Base-by-base conservation (phyloP, 805 yeast species). In the Metschnikowia dekortorum region DNA sequence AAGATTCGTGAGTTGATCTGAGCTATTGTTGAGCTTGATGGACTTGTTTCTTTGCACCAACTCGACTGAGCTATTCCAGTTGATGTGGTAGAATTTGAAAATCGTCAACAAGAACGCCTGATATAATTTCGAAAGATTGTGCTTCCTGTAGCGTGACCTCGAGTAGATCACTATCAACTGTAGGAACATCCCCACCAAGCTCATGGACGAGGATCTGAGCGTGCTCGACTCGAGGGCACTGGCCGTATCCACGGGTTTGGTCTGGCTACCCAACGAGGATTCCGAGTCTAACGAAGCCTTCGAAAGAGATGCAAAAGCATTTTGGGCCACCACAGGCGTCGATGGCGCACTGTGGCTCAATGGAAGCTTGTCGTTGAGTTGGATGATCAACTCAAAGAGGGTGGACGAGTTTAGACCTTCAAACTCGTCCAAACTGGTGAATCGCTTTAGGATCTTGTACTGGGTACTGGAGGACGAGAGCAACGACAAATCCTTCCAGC, bases 281-380 rank as follows among this genome's bases (percentile, higher is more conserved):
- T 49, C 41, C n/a, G 48, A 44, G 18, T 50, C 56, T 2, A 51
- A 43, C 2, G 56, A 55, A 5, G 47, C 38, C 16, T 46, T 50
- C 4, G 56, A 46, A 18, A 46, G 45, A n/a, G 56, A 30, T 4
- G 49, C 41, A 22, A 53, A 53, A 1, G 50, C 16, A 22, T 51
- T 46, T 29, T 56, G 57, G 2, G 54, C 52, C 16, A 62, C 39
- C 6, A 71, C 60, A 18, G 78, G 77, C 3, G 77, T 73, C 2
- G 74, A 65, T 7, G 77, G 76, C 4, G 78, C 76, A 16, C 74
- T 69, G 34, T 72, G 60, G 60, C 77, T 72, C 53, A 73, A 64
- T 0, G 78, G 77, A 39, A 71, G 60, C 44, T 65, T 64, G 58
- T 73, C 78, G 57, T 71, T 71, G n/a, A 72, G 55, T 50, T 71